Percentiles rank a stretch among this genome's conserved stretches.
Conservation (phyloP, 2,329 filamentous ascomycete species). For the Aureobasidium pullulans region DNA sequence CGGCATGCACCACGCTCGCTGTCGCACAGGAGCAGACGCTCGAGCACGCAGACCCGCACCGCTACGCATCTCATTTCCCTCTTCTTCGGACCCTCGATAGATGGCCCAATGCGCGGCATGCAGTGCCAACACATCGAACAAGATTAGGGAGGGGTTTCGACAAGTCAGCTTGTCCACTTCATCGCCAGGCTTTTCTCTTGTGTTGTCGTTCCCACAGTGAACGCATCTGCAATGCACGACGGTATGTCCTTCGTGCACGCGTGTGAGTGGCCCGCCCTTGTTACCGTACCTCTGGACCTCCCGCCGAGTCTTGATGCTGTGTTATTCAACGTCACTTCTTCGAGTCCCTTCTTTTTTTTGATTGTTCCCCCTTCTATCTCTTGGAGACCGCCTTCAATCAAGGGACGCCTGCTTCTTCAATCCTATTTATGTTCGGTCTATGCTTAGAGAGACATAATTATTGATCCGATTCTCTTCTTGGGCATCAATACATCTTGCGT, state of each 20-base stretch:
- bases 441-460: background rate
- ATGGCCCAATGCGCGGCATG: conserved; percentile 9
- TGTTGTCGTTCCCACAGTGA: conserved; percentile 4
- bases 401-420: background rate
- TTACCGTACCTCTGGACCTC: conserved; percentile 10
- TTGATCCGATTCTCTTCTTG: background rate
- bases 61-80: conserved; percentile 5
- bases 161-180: background rate
- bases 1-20: conserved; percentile 12
- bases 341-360: background rate
- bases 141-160: conserved; percentile 9
- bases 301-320: conserved; percentile 11
- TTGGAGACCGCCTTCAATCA: background rate
- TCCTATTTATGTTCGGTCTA: background rate
- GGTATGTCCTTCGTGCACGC: conserved; percentile 12
- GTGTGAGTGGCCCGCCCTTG: background rate
- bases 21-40: conserved; percentile 10
- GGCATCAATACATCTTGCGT: conserved; percentile 11
- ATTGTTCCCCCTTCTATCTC: background rate
- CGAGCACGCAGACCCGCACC: conserved; percentile 6
- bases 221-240: conserved; percentile 14
- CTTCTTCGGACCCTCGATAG: conserved; percentile 3
- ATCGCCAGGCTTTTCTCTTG: background rate
- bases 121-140: conserved; percentile 12
- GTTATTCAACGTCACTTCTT: conserved; percentile 10